Evolutionary conservation across 768 basidiomycete species (phyloP).

Genomic region (Phlebiopsis flavidoalba): DNA sequence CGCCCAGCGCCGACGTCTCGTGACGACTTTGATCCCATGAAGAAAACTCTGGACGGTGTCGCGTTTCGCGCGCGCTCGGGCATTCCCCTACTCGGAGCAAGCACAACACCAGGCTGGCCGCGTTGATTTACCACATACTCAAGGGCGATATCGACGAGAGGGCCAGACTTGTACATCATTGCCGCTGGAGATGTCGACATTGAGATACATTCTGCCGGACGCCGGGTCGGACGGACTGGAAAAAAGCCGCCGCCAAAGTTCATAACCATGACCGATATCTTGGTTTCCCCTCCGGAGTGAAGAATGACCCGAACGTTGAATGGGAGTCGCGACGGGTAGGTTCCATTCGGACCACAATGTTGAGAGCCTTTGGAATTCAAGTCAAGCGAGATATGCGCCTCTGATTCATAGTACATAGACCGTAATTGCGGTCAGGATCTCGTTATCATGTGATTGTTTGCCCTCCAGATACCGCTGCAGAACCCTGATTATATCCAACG

Average conservation of each 20-base stretch:
- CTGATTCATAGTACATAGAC: slow-evolving; percentile 27
- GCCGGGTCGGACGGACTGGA: slow-evolving; percentile 73
- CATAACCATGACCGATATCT: slow-evolving; percentile 56
- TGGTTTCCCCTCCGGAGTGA: slow-evolving; percentile 50
- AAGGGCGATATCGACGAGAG: slow-evolving; percentile 48
- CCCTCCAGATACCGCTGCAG: slow-evolving; percentile 60
- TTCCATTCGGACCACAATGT: slow-evolving; percentile 75
- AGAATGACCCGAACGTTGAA: slow-evolving; percentile 72
- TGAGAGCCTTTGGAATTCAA: slow-evolving; percentile 45
- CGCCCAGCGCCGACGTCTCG: slow-evolving; percentile 36
- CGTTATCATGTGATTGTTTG: slow-evolving; percentile 61
- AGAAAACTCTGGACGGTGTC: slow-evolving; percentile 56
- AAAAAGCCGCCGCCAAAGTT: slow-evolving; percentile 76
- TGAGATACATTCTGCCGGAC: slow-evolving; percentile 63
- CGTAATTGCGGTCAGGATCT: slow-evolving; percentile 61
- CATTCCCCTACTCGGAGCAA: slow-evolving; percentile 37
- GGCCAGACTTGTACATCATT: slow-evolving; percentile 65
- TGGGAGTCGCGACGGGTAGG: slow-evolving; percentile 57
- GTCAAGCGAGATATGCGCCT: background rate
- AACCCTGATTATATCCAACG: slow-evolving; percentile 36
- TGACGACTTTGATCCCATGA: slow-evolving; percentile 31
- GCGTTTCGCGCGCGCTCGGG: slow-evolving; percentile 47
- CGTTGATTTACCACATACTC: slow-evolving; percentile 37
- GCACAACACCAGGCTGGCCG: slow-evolving; percentile 20
- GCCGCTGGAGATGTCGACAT: slow-evolving; percentile 76